Conservation (phyloP, 2,329 filamentous ascomycete genomes). For the Colletotrichum melonis region DNA sequence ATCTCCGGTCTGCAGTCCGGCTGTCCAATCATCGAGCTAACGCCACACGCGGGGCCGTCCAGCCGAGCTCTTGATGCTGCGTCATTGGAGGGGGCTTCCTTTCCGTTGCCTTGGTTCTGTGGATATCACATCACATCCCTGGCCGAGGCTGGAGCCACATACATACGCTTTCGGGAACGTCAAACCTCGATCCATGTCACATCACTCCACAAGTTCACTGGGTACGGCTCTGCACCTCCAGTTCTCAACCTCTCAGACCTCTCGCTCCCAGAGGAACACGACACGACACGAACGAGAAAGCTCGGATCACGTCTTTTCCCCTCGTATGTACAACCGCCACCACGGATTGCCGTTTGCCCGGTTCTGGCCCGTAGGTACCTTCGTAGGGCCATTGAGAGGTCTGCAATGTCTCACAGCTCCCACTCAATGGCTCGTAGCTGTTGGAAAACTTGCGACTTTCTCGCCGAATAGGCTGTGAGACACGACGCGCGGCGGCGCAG, state of each 20-base stretch:
- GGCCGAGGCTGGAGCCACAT: not conserved
- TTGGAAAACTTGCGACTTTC: not conserved
- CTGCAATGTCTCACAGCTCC: conserved; percentile 15
- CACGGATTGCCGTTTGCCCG: conserved; percentile 24
- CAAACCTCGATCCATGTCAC: conserved; percentile 17
- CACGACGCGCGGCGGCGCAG: conserved; percentile 32
- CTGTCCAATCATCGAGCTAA: conserved; percentile 8
- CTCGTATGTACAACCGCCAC: conserved; percentile 22
- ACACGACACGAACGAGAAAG: not conserved
- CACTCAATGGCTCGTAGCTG: not conserved
- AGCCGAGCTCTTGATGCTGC: conserved; percentile 18
- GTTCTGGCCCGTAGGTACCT: not conserved
- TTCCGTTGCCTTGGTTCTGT: conserved; percentile 31
- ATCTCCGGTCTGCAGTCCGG: not conserved
- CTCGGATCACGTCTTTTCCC: conserved; percentile 21
- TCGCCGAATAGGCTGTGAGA: conserved; percentile 14
- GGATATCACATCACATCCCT: not conserved
- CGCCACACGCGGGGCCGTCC: conserved; percentile 29
- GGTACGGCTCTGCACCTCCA: not conserved
- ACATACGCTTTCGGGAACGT: conserved; percentile 11
- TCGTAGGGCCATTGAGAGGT: not conserved
- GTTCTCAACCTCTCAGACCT: not conserved
- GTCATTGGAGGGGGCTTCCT: conserved; percentile 30
- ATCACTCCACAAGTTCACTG: not conserved
- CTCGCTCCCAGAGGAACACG: not conserved